Conservation (phyloP, 192 early-diverging fungal species). For the Mortierella claussenii region DNA sequence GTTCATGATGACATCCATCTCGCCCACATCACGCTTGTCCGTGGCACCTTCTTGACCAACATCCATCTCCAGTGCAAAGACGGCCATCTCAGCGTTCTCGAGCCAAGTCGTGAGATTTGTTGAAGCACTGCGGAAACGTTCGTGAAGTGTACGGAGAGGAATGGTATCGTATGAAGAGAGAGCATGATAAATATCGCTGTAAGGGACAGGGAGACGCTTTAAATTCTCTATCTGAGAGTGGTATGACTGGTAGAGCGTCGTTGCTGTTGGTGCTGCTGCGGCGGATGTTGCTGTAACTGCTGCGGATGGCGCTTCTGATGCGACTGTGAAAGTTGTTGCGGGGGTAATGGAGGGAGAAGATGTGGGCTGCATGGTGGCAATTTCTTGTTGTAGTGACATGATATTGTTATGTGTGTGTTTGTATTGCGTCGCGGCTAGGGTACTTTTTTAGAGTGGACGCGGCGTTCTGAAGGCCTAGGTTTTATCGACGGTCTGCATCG, state of each 20-base stretch:
- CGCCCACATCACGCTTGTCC: conserved; percentile 46
- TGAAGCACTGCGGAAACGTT: conserved; percentile 45
- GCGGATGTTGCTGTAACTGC: not conserved
- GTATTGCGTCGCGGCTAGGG: not conserved
- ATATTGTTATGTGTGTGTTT: conserved; percentile 2
- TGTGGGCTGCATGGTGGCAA: conserved; percentile 14
- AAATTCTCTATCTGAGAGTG: conserved; percentile 53
- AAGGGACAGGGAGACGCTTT: conserved; percentile 46
- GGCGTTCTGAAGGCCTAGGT: no score
- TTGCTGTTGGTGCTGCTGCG: conserved; percentile 7
- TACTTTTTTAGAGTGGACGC: no score
- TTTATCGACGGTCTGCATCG: no score
- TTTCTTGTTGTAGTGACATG: conserved; percentile 34
- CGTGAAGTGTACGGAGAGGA: conserved; percentile 45
- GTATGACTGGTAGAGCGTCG: conserved; percentile 36
- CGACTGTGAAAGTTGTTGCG: conserved; percentile 4
- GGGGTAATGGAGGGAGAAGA: conserved; percentile 1
- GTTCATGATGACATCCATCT: conserved; percentile 56
- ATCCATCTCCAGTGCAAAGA: conserved; percentile 64
- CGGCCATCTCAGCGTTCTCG: conserved; percentile 61
- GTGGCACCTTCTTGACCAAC: conserved; percentile 55
- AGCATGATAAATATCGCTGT: conserved; percentile 55
- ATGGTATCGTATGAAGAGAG: conserved; percentile 47
- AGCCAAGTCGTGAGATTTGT: conserved; percentile 59
- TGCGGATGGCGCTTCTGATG: conserved; percentile 9